phyloP scores from a whole-genome alignment of 441 rosid genomes.

The Mallotus japonicus region DNA sequence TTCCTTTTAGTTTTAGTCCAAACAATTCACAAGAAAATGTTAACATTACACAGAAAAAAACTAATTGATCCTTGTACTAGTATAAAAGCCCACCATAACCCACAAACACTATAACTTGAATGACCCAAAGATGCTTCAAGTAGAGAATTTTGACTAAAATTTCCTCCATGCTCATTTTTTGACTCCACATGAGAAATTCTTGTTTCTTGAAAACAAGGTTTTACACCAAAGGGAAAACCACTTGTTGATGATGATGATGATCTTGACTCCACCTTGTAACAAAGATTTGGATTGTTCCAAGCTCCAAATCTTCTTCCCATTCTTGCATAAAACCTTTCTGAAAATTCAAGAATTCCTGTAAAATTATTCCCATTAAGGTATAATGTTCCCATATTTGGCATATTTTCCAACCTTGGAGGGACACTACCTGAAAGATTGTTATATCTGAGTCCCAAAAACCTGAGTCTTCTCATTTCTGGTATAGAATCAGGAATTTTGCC shows the following conservation, averaged over 20 bases:
- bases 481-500: conserved; percentile 31
- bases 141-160: neutral
- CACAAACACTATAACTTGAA: neutral
- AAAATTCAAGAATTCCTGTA: conserved; percentile 30
- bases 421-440: conserved; percentile 30
- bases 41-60: neutral
- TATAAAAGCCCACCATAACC: neutral
- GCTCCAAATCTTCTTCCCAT: conserved; percentile 35
- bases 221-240: conserved; percentile 25
- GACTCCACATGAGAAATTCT: neutral
- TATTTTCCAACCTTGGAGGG: conserved; percentile 11
- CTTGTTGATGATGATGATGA: neutral
- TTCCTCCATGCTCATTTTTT: neutral
- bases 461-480: conserved; percentile 18
- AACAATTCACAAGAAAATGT: neutral
- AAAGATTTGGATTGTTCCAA: conserved; percentile 34
- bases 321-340: conserved; percentile 24
- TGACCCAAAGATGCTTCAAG: neutral
- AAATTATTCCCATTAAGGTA: conserved; percentile 34
- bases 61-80: neutral
- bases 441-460: conserved; percentile 33
- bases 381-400: conserved; percentile 26
- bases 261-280: conserved; percentile 9
- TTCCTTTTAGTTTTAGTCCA: neutral
- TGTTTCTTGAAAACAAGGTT: conserved; percentile 20